Base-by-base conservation (phyloP, 352 stramenopile genomes). In the Phytopythium boreale region DNA sequence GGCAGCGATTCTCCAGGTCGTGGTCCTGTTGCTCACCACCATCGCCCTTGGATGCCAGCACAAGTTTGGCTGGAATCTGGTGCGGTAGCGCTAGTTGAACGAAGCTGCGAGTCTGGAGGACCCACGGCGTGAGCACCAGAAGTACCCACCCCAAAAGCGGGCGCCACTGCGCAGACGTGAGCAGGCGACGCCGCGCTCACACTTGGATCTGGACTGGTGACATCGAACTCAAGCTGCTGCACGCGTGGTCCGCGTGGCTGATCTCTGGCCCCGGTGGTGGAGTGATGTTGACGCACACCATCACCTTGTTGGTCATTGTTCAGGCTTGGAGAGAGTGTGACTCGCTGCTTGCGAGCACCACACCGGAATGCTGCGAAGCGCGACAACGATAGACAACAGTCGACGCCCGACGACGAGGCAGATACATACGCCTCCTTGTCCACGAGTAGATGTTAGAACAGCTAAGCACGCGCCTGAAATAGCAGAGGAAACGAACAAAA, bases 21-120 rank as follows among this genome's bases (percentile, higher is more conserved):
- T 37, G 31, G 1, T 41, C 61, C 17, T 71, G 36, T 0, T 56
- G 51, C 7, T 41, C 39, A 8, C n/a, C 44, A 10, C n/a, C 10
- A 0, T n/a, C 19, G 20, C 19, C 8, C 1, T 11, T 9, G 7
- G 43, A 49, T 14, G 17, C 19, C 17, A 51, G 15, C 44, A 51
- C 44, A 8, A 74, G 26, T 4, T 43, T 55, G 24, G 53, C 56
- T 10, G 67, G 73, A 51, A 76, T 76, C 51, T 71, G 70, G 51
- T 74, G 70, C 5, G 70, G 66, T 0, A 68, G 65, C 55, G 70
- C 66, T 24, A 69, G 72, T n/a, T 61, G 59, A n/a, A 71, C 26
- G 22, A 74, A 76, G 37, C 63, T 76, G 46, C 66, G 60, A 11
- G 34, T 50, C 17, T 78, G 68, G 27, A 85, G 74, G 63, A 79